Percentiles rank a stretch among this genome's conserved stretches.
phyloP scores from a whole-genome alignment of 2,329 filamentous ascomycete genomes.

The Colletotrichum sp. region DNA sequence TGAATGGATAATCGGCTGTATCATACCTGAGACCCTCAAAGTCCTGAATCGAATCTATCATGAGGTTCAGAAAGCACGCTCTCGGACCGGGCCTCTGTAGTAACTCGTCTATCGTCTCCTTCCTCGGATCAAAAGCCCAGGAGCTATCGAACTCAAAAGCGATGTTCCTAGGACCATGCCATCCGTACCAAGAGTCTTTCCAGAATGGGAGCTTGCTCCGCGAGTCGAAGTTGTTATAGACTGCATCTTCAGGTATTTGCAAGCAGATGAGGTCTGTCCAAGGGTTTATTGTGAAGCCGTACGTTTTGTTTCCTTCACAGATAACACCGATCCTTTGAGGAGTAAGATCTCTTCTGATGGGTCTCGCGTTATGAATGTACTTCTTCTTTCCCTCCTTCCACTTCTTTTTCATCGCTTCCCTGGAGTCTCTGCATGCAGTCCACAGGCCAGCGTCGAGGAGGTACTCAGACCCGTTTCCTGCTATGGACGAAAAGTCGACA shows the following conservation, averaged over 20 bases:
- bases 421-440: neutral
- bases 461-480: neutral
- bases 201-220: neutral
- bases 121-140: neutral
- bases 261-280: neutral
- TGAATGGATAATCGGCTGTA: too few relatives aligned
- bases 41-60: neutral
- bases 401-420: neutral
- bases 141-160: neutral
- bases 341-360: neutral
- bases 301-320: neutral
- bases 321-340: accelerated
- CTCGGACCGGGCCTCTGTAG: neutral
- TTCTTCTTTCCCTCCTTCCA: neutral
- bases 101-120: neutral
- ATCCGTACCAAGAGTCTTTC: neutral
- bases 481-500: neutral
- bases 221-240: accelerated
- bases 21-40: too few relatives aligned
- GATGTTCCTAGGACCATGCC: neutral
- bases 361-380: accelerated
- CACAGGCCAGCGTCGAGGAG: neutral
- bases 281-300: neutral
- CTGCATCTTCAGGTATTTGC: neutral
- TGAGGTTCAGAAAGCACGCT: neutral